A percentile compares a stretch with the other conserved stretches of the same genome.
These are phyloP conservation scores for Diutina pseudorugosa DNA, from an alignment of 1,139 yeast species.

Conservation along the genomic window DNA sequence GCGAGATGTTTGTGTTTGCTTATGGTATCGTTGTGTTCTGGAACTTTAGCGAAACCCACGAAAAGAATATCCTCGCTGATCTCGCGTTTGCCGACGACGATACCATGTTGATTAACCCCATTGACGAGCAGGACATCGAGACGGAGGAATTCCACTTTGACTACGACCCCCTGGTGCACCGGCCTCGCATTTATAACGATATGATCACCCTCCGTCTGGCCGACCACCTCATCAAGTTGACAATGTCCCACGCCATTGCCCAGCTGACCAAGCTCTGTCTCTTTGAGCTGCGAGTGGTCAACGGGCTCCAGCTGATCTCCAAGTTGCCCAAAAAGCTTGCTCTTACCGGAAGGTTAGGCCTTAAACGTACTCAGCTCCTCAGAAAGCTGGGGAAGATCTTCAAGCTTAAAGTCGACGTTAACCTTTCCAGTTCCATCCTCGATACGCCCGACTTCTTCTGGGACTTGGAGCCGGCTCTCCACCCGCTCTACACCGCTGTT, in stretches of 20 bases:
- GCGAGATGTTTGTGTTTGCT: constrained; percentile 79
- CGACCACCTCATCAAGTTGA: constrained; percentile 82
- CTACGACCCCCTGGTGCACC: constrained; percentile 65
- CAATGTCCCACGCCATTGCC: constrained; percentile 94
- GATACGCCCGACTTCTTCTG: constrained; percentile 96
- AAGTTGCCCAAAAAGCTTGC: constrained; percentile 84
- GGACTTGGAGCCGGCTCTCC: constrained; percentile 92
- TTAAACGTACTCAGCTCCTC: constrained; percentile 65
- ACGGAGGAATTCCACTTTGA: constrained; percentile 92
- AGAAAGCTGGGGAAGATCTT: constrained; percentile 84
- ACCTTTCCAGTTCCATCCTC: constrained; percentile 75
- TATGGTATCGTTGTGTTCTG: constrained; percentile 96
- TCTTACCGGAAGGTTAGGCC: constrained; percentile 73
- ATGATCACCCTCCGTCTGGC: constrained; percentile 85
- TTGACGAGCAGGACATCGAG: constrained; percentile 83
- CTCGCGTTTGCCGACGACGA: constrained; percentile 59
- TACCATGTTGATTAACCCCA: constrained; percentile 57
- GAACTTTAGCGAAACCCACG: constrained; percentile 90
- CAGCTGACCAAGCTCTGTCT: constrained; percentile 87
- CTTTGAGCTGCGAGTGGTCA: constrained; percentile 86
- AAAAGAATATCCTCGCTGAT: constrained; percentile 87
- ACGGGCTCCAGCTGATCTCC: constrained; percentile 71
- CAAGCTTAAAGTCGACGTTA: constrained; percentile 86
- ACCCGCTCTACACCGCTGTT: constrained; percentile 82
- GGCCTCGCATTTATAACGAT: constrained; percentile 89